Base-by-base conservation (phyloP, 2,329 filamentous ascomycete genomes). In the Xylaria multiplex region DNA sequence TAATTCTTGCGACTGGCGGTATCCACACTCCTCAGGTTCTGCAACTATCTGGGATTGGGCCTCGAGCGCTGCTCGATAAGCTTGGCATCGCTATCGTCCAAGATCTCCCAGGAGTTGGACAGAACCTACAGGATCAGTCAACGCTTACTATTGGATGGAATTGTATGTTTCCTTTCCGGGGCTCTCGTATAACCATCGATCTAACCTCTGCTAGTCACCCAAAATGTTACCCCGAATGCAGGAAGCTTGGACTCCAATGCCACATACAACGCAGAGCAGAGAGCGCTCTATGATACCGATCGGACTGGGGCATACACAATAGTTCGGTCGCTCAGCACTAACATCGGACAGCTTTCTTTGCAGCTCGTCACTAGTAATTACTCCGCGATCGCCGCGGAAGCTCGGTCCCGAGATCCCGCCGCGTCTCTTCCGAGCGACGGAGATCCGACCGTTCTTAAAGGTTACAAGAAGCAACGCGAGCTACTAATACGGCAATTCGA, bases 31-130 rank as follows among this genome's bases (percentile, higher is more conserved):
- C 77, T 40, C 79, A 84, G 54, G 73, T 86, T 3, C 77, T 86
- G 0, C 81, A 85, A 68, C 75, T 83, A 2, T 85, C 83, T n/a
- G 84, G 84, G 0, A 79, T 86, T 7, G 84, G 84, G 0, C 74
- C 77, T 5, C 69, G 72, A 13, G 70, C 73, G 2, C 69, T 81
- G 1, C 71, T 87, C 6, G 58, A 74, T 0, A 67, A 68, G 5
- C 74, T 81, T 16, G 74, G 74, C 0, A 82, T 87, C n/a, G 67
- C 76, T 0, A 69, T 81, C 0, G 62, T 85, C 0, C 74, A 80
- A 1, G 79, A 85, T 55, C 76, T 83, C 0, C 82, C 84, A 0
- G 82, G 80, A 0, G 84, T 86, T 0, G 85, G 85, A 2, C 75
- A 81, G 52, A 83, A 83, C 66, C 77, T 83, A 22, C 79, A 82